phyloP scores from a whole-genome alignment of 306 rosid species.

The Prunus mira region DNA sequence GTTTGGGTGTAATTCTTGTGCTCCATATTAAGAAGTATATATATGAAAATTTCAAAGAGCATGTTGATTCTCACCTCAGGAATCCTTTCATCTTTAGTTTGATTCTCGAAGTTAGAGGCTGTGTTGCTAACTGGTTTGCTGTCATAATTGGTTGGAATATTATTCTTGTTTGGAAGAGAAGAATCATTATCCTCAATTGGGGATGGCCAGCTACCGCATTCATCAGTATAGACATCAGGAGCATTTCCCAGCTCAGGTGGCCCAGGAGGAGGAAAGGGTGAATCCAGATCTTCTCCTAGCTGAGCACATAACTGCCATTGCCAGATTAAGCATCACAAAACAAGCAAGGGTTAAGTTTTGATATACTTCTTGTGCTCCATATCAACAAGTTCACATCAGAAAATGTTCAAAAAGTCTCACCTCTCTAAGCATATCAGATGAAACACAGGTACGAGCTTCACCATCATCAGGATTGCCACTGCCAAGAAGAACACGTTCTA shows the following conservation, averaged over 20 bases:
- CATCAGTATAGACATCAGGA: background rate
- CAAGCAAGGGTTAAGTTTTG: slow-evolving; percentile 6
- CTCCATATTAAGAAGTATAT: background rate
- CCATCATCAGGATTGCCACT: background rate
- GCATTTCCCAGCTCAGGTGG: background rate
- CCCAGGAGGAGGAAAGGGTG: background rate
- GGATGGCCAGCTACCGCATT: background rate
- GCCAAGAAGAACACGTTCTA: background rate
- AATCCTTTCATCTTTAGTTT: background rate
- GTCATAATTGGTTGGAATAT: background rate
- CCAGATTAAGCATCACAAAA: background rate
- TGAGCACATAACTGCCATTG: slow-evolving; percentile 3
- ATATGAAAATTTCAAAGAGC: background rate
- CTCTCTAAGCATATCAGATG: background rate
- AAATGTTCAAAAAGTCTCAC: background rate
- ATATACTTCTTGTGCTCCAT: slow-evolving; percentile 5
- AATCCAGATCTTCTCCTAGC: background rate
- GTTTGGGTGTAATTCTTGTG: background rate
- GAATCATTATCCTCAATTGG: background rate
- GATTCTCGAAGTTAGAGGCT: background rate
- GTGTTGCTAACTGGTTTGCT: background rate
- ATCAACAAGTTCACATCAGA: background rate
- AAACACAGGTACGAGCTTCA: background rate
- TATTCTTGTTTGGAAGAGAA: background rate
- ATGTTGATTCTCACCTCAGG: slow-evolving; percentile 33